Evolutionary conservation across 805 yeast species (phyloP).

Genomic region (Myxozyma mucilagina): DNA sequence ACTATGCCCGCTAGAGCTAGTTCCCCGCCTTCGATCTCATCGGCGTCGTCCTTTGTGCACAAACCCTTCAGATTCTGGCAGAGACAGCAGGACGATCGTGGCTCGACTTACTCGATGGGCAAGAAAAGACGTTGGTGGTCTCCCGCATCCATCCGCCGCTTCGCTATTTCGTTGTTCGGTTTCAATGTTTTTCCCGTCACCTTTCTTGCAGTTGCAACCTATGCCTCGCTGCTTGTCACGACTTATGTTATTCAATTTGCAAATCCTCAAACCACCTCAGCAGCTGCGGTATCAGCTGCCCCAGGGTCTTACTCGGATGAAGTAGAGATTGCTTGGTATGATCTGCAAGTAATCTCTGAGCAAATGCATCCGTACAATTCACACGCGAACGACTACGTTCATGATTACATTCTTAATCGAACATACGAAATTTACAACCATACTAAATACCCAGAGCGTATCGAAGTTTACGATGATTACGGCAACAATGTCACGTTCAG

Average conservation of each 20-base stretch:
- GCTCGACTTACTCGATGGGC: conserved; percentile 16
- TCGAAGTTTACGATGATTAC: conserved; percentile 46
- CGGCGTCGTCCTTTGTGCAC: conserved; percentile 32
- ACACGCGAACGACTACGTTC: conserved; percentile 72
- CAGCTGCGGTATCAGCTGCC: conserved; percentile 29
- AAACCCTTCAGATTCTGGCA: conserved; percentile 32
- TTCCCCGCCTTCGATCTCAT: conserved; percentile 32
- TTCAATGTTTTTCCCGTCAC: conserved; percentile 30
- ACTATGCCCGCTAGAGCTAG: conserved; percentile 31
- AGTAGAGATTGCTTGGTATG: conserved; percentile 57
- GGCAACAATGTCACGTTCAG: conserved; percentile 50
- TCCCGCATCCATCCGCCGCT: conserved; percentile 12
- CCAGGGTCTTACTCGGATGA: conserved; percentile 22
- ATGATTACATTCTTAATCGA: conserved; percentile 58
- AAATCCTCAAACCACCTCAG: conserved; percentile 29
- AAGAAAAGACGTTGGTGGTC: conserved; percentile 31
- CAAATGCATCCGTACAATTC: conserved; percentile 79
- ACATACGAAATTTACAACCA: conserved; percentile 43
- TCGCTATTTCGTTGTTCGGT: conserved; percentile 22
- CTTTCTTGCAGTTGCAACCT: conserved; percentile 29
- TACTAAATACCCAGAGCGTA: conserved; percentile 35
- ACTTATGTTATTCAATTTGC: conserved; percentile 31
- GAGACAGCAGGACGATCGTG: conserved; percentile 27
- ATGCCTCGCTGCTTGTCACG: conserved; percentile 30
- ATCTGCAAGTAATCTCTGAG: conserved; percentile 66